Evolutionary conservation across 2,329 filamentous ascomycete species (phyloP), one percentile per base, ranked within the genome.

Genomic region (Botrytis elliptica): DNA sequence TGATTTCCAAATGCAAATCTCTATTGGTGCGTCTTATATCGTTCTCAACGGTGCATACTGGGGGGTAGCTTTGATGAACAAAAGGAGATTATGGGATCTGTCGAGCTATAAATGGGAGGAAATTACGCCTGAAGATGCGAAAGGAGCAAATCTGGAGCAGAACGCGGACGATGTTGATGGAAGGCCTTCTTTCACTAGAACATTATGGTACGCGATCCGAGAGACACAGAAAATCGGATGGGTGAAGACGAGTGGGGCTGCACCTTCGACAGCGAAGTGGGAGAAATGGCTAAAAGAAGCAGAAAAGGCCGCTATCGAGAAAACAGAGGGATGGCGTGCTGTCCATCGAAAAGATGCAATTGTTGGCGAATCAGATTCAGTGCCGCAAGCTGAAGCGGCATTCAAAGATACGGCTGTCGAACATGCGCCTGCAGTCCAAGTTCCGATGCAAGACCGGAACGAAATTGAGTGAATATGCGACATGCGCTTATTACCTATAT

Each of bases 21-120:
- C 88, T 18, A 87, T 90, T 74, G 88, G 88, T 10, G 83, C 81
- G 3, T 83, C 85, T 1, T 91, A 91, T 76, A 87, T 91, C 72
- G 75, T 86, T 6, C 83, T 91, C 68, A 91, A 91, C 74, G 86
- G 85, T 16, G 79, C 87, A 0, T 90, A 90, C 79, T 91, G 88
- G 89, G 75, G 73, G 1, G 75, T 77, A 6, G 79, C 80, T 3
- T 73, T 81, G 3, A 71, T 81, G 36, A 79, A 86, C 0, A 84
- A 84, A 40, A 77, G 80, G 0, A 81, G 82, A 67, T 88, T 89
- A 76, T 90, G 88, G 88, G 86, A 90, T 76, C 80, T 90, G n/a
- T 84, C 83, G 10, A 84, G 85, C 38, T 90, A 89, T 77, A 75
- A 83, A 0, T 83, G 83, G 69, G 63, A 75, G 10, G 83, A 86